A percentile compares a stretch with the other conserved stretches of the same genome.
These are phyloP conservation scores for Candida sojae DNA, from an alignment of 1,139 yeast genomes.

Conservation along the genomic window DNA sequence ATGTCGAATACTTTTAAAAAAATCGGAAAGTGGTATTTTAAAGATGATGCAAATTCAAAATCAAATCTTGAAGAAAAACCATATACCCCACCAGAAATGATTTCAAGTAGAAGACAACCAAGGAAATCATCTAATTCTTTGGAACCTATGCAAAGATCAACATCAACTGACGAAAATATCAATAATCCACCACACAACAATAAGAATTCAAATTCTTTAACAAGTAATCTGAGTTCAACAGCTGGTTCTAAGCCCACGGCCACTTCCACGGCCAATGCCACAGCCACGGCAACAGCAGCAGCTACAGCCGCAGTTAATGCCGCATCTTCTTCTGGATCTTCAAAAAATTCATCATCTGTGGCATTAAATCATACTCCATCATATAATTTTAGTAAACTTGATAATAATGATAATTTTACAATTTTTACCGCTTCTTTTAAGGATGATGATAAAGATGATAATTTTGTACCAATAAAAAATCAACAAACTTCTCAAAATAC, in stretches of 20 bases:
- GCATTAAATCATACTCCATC: slow-evolving; percentile 13
- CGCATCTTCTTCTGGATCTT: neutral
- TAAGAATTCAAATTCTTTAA: neutral
- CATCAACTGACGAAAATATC: neutral
- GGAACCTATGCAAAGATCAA: neutral
- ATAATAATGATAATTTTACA: neutral
- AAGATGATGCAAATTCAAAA: slow-evolving; percentile 31
- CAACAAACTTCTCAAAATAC: neutral
- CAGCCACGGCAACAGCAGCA: slow-evolving; percentile 1
- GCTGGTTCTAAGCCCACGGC: neutral
- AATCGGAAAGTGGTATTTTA: slow-evolving; percentile 70
- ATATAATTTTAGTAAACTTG: slow-evolving; percentile 17
- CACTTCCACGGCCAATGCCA: too few relatives aligned
- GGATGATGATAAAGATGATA: neutral
- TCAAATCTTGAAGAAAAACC: slow-evolving; percentile 8
- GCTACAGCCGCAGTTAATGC: slow-evolving; percentile 4
- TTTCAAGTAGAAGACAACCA: slow-evolving; percentile 51
- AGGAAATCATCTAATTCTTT: slow-evolving; percentile 22
- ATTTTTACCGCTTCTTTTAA: neutral
- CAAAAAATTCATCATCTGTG: neutral
- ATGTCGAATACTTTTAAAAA: slow-evolving; percentile 48
- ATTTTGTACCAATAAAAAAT: neutral
- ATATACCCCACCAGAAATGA: slow-evolving; percentile 67
- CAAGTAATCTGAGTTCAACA: neutral
- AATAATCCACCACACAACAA: neutral